Percentiles rank a stretch among this genome's conserved stretches.
Conservation (phyloP, 345 rosid genomes). For the Eucalyptus sp. region DNA sequence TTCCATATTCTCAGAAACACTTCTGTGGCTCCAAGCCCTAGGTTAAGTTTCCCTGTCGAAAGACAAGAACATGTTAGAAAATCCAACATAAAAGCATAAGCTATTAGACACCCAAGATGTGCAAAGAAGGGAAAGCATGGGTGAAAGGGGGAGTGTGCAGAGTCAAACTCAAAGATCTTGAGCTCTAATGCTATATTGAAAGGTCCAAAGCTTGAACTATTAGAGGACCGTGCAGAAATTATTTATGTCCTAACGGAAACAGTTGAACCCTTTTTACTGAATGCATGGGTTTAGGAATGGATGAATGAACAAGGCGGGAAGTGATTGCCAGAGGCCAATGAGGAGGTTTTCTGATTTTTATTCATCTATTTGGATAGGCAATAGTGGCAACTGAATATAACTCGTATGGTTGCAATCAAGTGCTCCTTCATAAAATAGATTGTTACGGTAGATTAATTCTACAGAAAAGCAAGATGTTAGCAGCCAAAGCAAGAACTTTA, state of each 20-base stretch:
- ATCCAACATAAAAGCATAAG: background rate
- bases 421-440: background rate
- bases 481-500: background rate
- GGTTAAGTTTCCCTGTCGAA: background rate
- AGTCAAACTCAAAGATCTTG: background rate
- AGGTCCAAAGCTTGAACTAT: background rate
- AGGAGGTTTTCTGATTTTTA: background rate
- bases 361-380: background rate
- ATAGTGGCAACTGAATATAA: background rate
- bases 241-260: background rate
- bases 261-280: background rate
- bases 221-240: background rate
- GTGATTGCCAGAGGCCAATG: background rate
- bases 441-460: background rate
- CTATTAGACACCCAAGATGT: background rate
- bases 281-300: background rate
- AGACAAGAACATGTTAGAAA: background rate
- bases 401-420: background rate
- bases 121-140: background rate
- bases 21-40: background rate
- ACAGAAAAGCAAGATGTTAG: background rate
- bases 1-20: background rate
- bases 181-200: background rate
- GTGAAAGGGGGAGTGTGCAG: background rate
- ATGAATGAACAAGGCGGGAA: background rate